phyloP scores from a whole-genome alignment of 2,329 filamentous ascomycete species.

The Didymella sp. region DNA sequence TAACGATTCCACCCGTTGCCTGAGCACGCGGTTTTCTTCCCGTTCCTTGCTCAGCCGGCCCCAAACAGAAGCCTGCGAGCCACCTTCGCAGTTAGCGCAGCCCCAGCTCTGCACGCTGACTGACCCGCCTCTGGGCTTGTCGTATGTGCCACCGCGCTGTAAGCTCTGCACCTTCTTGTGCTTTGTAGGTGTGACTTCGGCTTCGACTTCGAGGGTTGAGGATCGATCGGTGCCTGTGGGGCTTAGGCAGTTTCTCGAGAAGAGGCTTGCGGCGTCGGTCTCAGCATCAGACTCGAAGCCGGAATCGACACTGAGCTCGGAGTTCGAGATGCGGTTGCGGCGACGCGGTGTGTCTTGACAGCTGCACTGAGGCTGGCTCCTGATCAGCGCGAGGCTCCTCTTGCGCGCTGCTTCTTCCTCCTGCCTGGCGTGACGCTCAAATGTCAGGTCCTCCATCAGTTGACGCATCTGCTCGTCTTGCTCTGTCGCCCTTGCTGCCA shows the following conservation, averaged over 20 bases:
- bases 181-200: constrained; percentile 41
- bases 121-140: constrained; percentile 54
- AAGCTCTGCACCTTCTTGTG: constrained; percentile 42
- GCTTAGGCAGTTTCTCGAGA: constrained; percentile 50
- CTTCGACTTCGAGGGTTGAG: constrained; percentile 46
- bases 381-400: constrained; percentile 39
- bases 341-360: constrained; percentile 31
- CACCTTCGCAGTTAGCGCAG: constrained; percentile 47
- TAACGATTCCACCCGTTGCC: constrained; percentile 60
- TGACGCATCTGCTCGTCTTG: constrained; percentile 62
- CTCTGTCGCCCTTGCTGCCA: constrained; percentile 62
- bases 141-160: constrained; percentile 39
- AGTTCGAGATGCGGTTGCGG: constrained; percentile 46
- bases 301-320: constrained; percentile 58
- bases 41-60: constrained; percentile 58
- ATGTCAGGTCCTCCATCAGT: constrained; percentile 44
- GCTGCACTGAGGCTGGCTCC: constrained; percentile 29
- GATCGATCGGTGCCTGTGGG: constrained; percentile 44
- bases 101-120: constrained; percentile 40
- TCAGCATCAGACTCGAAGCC: constrained; percentile 67
- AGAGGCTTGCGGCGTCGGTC: constrained; percentile 54
- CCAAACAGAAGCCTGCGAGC: constrained; percentile 58
- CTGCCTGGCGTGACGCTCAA: constrained; percentile 43
- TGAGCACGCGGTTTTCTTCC: constrained; percentile 63
- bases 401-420: constrained; percentile 48